phyloP scores from a whole-genome alignment of 805 yeast genomes.

The Ogataea pignaliae region DNA sequence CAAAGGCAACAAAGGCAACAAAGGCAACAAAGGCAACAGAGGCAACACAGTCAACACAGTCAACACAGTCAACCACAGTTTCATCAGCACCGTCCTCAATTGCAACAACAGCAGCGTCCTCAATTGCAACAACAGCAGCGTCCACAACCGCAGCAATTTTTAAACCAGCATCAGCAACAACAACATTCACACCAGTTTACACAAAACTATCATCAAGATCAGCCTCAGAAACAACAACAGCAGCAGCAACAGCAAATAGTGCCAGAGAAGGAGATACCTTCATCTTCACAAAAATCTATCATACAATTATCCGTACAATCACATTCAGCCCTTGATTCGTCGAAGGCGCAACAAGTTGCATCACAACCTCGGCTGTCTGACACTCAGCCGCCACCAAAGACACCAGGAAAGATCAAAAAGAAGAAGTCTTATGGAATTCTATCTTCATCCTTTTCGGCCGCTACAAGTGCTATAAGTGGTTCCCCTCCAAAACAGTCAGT shows the following conservation, averaged over 20 bases:
- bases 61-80: not conserved
- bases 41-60: not conserved
- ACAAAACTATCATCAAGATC: too few relatives aligned
- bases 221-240: too few relatives aligned
- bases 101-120: not conserved
- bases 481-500: not conserved
- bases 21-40: constrained; percentile 2
- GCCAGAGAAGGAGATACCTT: too few relatives aligned
- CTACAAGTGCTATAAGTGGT: too few relatives aligned
- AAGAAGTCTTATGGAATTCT: constrained; percentile 8
- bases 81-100: not conserved
- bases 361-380: constrained; percentile 8
- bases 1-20: constrained; percentile 4
- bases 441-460: not conserved
- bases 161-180: not conserved
- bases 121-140: not conserved
- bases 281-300: too few relatives aligned
- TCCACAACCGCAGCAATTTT: constrained; percentile 1
- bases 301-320: too few relatives aligned
- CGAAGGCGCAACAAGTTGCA: not conserved
- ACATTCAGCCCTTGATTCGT: too few relatives aligned
- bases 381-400: constrained; percentile 4
- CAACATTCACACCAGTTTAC: constrained; percentile 5
- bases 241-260: too few relatives aligned
- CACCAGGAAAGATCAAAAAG: constrained; percentile 3